Percentiles rank a stretch among this genome's conserved stretches.
These are phyloP conservation scores for Chalciporus pseudorubinellus DNA, from an alignment of 768 basidiomycete genomes.

Conservation along the genomic window DNA sequence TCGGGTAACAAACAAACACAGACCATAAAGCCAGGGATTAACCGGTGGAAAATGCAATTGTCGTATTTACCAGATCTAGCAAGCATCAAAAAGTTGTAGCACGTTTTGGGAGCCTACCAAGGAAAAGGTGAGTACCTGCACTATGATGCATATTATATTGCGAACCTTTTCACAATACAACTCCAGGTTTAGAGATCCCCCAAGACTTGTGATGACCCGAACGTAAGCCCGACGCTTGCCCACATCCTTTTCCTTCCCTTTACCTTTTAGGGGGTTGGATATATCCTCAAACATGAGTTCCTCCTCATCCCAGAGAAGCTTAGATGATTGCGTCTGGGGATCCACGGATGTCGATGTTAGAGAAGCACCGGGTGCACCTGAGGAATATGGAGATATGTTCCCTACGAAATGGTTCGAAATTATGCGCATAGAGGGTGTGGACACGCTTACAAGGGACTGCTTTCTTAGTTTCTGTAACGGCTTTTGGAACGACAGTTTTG, in stretches of 20 bases:
- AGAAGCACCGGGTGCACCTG: slow-evolving; percentile 86
- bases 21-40: slow-evolving; percentile 96
- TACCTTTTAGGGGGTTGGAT: slow-evolving; percentile 72
- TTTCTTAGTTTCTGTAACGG: slow-evolving; percentile 45
- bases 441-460: slow-evolving; percentile 60
- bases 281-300: slow-evolving; percentile 98
- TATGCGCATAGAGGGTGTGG: neutral
- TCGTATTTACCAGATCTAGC: slow-evolving; percentile 91
- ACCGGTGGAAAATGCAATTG: slow-evolving; percentile 83
- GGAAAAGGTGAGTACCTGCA: neutral
- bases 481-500: slow-evolving; percentile 31
- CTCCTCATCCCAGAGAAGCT: slow-evolving; percentile 97
- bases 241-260: slow-evolving; percentile 91
- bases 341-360: slow-evolving; percentile 91
- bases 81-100: slow-evolving; percentile 96
- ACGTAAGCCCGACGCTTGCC: slow-evolving; percentile 92
- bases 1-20: slow-evolving; percentile 11
- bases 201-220: slow-evolving; percentile 90
- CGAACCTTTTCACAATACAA: slow-evolving; percentile 83
- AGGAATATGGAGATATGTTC: slow-evolving; percentile 91
- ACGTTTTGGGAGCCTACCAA: slow-evolving; percentile 89
- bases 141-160: neutral
- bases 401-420: slow-evolving; percentile 41
- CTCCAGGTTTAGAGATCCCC: slow-evolving; percentile 83
- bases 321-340: slow-evolving; percentile 61